Base-by-base conservation (phyloP, 495 filamentous ascomycete genomes). In the Neurospora sp. region DNA sequence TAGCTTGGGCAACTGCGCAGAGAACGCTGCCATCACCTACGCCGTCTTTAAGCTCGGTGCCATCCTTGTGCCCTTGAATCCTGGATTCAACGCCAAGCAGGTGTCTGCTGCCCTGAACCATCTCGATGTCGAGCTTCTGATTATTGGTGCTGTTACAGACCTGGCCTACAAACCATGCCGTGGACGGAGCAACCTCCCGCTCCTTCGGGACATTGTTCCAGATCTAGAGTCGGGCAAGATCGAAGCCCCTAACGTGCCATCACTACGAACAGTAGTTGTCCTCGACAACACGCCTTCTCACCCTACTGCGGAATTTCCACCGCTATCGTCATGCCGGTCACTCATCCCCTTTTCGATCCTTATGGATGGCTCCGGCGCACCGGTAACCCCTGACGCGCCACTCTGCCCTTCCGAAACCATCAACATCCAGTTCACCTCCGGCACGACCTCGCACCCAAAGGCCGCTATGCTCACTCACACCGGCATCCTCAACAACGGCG, bases 391-490 rank as follows among this genome's bases (percentile, higher is more conserved):
- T 1, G 85, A 86, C 77, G 18, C 80, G 53, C 79, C 83, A 2
- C 85, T 98, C 20, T 82, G 84, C 14, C 83, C 88, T 0, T 77
- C 89, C 72, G 96, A 99, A 18, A 89, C 92, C 4, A 89, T 96
- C 61, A 98, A 98, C 79, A 97, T 99, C 75, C 96, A 99, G 78
- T 99, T 98, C 81, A 99, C 96, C 9, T 95, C 92, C 8, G 96
- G 95, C 38, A 99, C 95, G 8, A 99, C 95, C 0, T 90, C 90
- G 1, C 83, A 87, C 78, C 96, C 96, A 3, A 99, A 99, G 84
- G 96, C 96, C 0, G 94, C 95, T 1, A 97, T 93, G 82, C 86
- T 99, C 5, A 90, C 87, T 7, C 96, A 99, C 81, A 86, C 84
- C 9, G 89, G 87, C 12, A 97, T 99, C 73, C 84, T 99, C 48